A percentile compares a stretch with the other conserved stretches of the same genome.
These are phyloP conservation scores for Stevia rebaudiana DNA, from an alignment of 140 eudicot species.

Conservation along the genomic window DNA sequence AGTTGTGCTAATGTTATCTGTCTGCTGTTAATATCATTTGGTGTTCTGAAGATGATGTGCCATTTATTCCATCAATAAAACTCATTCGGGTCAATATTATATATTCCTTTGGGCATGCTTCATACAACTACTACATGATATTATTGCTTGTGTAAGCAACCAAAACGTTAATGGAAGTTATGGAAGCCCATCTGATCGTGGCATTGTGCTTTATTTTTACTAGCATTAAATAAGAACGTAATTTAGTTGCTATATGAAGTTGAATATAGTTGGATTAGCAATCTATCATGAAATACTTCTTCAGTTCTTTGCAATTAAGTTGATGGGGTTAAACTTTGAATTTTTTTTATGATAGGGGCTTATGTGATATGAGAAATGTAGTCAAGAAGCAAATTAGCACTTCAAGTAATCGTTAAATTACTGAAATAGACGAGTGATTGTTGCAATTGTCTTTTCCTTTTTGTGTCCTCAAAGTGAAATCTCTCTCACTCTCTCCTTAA, in stretches of 20 bases:
- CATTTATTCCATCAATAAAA: not conserved
- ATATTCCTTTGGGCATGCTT: slow-evolving; percentile 5
- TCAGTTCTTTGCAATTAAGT: not conserved
- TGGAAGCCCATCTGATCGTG: not conserved
- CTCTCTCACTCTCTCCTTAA: not conserved
- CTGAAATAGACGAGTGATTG: not conserved
- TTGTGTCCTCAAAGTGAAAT: not conserved
- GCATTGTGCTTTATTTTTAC: not conserved
- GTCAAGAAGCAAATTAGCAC: not conserved
- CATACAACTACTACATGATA: not conserved
- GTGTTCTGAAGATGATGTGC: not conserved
- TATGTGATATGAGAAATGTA: slow-evolving; percentile 5
- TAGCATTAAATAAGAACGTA: not conserved
- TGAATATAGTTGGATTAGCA: not conserved
- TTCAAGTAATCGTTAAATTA: not conserved
- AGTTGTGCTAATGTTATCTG: slow-evolving; percentile 1
- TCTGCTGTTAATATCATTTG: not conserved
- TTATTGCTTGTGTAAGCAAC: not conserved
- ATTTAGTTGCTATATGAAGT: not conserved
- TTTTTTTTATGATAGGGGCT: not conserved
- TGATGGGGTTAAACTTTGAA: not conserved
- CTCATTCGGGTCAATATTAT: not conserved
- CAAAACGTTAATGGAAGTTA: slow-evolving; percentile 10
- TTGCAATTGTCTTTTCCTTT: not conserved
- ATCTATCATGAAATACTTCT: not conserved